Evolutionary conservation across 2,329 filamentous ascomycete genomes (phyloP), one percentile per base, ranked within the genome.

Genomic region (Epicoccum sorghinum): DNA sequence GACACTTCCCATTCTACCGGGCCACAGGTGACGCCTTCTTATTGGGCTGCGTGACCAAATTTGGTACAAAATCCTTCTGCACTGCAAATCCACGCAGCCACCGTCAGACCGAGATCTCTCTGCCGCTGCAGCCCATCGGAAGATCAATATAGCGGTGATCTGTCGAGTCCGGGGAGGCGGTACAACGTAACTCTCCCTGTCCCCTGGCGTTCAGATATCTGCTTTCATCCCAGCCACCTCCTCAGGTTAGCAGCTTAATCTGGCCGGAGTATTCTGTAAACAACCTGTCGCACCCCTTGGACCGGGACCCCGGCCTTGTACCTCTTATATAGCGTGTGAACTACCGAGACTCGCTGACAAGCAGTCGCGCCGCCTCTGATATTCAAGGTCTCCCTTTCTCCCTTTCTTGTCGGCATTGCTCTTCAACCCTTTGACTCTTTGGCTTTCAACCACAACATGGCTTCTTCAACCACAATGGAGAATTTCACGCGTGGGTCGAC

Each of bases 241-340:
- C 41, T 50, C 46, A 55, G 50, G 48, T 51, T 61, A 44, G 40
- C 44, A 54, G 39, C 59, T 59, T 43, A 37, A 56, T 56, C 50
- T 57, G 54, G 59, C 49, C 48, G 47, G 52, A 50, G 47, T 47
- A 59, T 61, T 58, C 62, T 65, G 67, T 72, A 69, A 71, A 67
- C 64, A 67, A 66, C 60, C 58, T 70, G 67, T 71, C 65, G 69
- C 64, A 69, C 66, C 66, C 65, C 66, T 68, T 67, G 58, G 55
- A 53, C 59, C 63, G 59, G 57, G 47, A 52, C 57, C 51, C 47
- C 47, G 59, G 67, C 65, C 58, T 63, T 66, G 64, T 67, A 58
- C 57, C 64, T 64, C 58, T 42, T 71, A 69, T 70, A 72, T 71
- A 72, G 67, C 63, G 64, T 65, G 60, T 52, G 54, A 57, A 54